These are phyloP conservation scores for Panaeolus cyanescens DNA, from an alignment of 768 basidiomycete genomes.

Conservation along the genomic window DNA sequence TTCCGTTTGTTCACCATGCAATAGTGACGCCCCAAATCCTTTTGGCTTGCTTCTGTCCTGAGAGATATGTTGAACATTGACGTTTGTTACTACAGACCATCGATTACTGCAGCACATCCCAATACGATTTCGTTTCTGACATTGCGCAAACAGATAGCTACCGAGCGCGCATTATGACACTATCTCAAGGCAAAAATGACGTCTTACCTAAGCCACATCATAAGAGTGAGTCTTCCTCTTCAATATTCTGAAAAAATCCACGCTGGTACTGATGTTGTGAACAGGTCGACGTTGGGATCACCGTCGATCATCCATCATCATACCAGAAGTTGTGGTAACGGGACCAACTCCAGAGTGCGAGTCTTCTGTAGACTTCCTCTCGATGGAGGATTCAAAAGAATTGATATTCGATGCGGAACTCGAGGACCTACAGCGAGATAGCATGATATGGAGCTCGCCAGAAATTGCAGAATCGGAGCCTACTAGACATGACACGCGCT, in stretches of 20 bases:
- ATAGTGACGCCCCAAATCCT: background rate
- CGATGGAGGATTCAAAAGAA: background rate
- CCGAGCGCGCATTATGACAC: background rate
- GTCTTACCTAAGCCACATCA: background rate
- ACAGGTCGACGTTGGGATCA: background rate
- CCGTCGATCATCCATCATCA: background rate
- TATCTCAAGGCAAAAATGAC: background rate
- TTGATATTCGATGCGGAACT: background rate
- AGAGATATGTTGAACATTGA: background rate
- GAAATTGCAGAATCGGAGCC: background rate
- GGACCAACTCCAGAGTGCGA: background rate
- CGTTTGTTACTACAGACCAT: conserved; percentile 12
- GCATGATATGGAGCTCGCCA: background rate
- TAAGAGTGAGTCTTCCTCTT: background rate
- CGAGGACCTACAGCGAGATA: background rate
- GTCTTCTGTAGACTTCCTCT: background rate
- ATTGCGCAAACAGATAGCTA: background rate
- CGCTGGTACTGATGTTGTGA: background rate
- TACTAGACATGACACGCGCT: background rate
- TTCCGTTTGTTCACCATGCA: background rate
- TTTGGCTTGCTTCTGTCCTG: background rate
- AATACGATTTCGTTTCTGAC: conserved; percentile 10
- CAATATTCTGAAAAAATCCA: background rate
- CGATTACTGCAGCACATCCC: conserved; percentile 15
- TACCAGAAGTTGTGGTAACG: background rate